Evolutionary conservation across 805 yeast genomes (phyloP).

Genomic region (Lachancea lanzarotensis): DNA sequence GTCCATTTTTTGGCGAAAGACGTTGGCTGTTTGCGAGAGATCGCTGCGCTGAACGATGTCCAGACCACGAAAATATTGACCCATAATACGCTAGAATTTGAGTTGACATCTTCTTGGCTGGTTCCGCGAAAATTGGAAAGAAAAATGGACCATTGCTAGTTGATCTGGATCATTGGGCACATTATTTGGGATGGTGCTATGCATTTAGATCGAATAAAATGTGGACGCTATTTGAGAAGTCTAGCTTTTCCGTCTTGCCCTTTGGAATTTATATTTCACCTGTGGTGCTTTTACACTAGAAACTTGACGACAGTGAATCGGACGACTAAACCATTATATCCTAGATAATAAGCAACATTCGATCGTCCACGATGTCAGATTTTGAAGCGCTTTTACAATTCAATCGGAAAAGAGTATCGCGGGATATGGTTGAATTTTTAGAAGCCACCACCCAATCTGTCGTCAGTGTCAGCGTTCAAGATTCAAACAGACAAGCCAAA

Average conservation of each 20-base stretch:
- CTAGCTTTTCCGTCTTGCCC: background rate
- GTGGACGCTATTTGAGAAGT: background rate
- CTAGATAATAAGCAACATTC: no score
- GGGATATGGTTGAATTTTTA: slow-evolving; percentile 27
- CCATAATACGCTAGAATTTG: background rate
- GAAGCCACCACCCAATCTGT: slow-evolving; percentile 26
- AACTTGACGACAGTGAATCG: no score
- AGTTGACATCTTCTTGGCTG: background rate
- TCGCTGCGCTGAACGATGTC: background rate
- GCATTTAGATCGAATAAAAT: background rate
- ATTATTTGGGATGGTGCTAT: background rate
- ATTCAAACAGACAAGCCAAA: slow-evolving; percentile 12
- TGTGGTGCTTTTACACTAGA: no score
- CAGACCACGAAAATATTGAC: background rate
- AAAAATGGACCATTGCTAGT: slow-evolving; percentile 1
- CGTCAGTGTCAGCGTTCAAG: slow-evolving; percentile 14
- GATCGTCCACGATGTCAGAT: slow-evolving; percentile 17
- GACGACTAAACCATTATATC: no score
- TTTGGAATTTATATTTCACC: no score
- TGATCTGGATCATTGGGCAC: background rate
- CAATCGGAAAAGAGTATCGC: slow-evolving; percentile 22
- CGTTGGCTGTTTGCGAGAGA: background rate
- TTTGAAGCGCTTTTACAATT: slow-evolving; percentile 27
- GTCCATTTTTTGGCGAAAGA: background rate
- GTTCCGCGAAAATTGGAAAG: slow-evolving; percentile 1